These are phyloP conservation scores for Leccinum barrowsii DNA, from an alignment of 768 basidiomycete genomes.

Conservation along the genomic window DNA sequence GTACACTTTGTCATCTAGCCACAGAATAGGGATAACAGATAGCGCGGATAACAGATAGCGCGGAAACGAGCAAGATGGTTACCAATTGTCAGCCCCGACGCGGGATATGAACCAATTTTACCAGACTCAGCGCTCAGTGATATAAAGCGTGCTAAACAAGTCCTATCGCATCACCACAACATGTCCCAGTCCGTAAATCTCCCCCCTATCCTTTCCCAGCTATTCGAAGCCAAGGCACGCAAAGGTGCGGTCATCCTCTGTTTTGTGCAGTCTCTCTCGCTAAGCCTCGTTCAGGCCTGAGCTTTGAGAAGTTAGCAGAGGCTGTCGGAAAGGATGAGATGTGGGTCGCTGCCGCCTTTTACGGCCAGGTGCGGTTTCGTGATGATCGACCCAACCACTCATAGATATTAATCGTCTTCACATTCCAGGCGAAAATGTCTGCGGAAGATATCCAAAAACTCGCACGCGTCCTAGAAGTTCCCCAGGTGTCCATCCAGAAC, in stretches of 20 bases:
- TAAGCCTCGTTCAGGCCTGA: slow-evolving; percentile 42
- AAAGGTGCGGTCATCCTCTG: slow-evolving; percentile 42
- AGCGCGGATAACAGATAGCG: neutral
- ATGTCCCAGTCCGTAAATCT: slow-evolving; percentile 43
- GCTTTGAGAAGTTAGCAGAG: slow-evolving; percentile 67
- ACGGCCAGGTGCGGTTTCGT: slow-evolving; percentile 57
- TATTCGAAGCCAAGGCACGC: slow-evolving; percentile 65
- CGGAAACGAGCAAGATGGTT: neutral
- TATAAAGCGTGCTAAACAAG: slow-evolving; percentile 15
- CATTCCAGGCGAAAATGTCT: slow-evolving; percentile 60
- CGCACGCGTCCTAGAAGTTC: slow-evolving; percentile 46
- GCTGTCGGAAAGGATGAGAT: slow-evolving; percentile 70
- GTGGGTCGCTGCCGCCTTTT: slow-evolving; percentile 81
- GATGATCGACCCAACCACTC: neutral
- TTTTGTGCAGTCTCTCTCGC: neutral
- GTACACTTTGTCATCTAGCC: slow-evolving; percentile 5
- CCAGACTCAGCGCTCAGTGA: neutral
- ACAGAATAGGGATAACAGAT: slow-evolving; percentile 5
- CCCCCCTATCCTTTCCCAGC: slow-evolving; percentile 43
- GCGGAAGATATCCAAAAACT: slow-evolving; percentile 56
- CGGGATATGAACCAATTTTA: slow-evolving; percentile 4
- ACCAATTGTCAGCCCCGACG: neutral
- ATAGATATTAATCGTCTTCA: neutral
- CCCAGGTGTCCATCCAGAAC: slow-evolving; percentile 34
- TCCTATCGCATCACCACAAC: neutral